phyloP scores from a whole-genome alignment of 768 basidiomycete genomes.

The Macrolepiota fuliginosa region DNA sequence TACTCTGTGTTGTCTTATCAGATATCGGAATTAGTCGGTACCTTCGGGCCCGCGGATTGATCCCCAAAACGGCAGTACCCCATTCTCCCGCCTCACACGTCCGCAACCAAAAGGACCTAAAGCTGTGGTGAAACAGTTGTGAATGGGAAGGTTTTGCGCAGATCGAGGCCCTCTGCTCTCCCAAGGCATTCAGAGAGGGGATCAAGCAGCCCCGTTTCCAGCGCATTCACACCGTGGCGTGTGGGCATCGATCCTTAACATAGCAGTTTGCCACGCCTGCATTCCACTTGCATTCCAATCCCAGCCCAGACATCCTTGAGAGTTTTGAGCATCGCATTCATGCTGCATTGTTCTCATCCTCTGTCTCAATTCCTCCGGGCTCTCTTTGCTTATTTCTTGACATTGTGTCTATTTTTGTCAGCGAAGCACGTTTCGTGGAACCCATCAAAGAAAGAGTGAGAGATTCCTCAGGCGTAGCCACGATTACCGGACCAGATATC shows the following conservation, averaged over 20 bases:
- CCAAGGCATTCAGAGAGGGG: conserved; percentile 2
- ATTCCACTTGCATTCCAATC: conserved; percentile 10
- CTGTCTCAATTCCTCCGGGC: conserved; percentile 3
- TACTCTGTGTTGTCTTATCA: conserved; percentile 45
- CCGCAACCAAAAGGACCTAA: conserved; percentile 6
- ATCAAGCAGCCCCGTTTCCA: conserved; percentile 2
- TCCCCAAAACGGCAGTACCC: conserved; percentile 7
- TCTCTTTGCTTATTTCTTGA: conserved; percentile 2
- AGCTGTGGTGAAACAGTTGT: conserved; percentile 4
- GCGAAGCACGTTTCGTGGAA: conserved; percentile 9
- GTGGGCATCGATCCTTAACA: conserved; percentile 14
- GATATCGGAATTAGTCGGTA: conserved; percentile 37
- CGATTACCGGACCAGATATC: conserved; percentile 12
- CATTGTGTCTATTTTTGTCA: conserved; percentile 7
- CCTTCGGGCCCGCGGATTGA: conserved; percentile 18
- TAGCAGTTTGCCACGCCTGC: conserved; percentile 16
- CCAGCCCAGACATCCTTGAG: conserved; percentile 9
- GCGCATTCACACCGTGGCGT: conserved; percentile 19
- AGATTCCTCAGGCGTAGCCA: conserved; percentile 11
- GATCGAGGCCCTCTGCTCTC: conserved; percentile 4
- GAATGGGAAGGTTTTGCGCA: conserved; percentile 6
- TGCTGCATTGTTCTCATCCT: conserved; percentile 4
- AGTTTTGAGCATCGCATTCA: conserved; percentile 1
- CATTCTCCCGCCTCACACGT: conserved; percentile 13
- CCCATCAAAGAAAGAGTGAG: conserved; percentile 9